Percentiles rank a stretch among this genome's conserved stretches.
Conservation (phyloP, 305 asterid species). For the Fraxinus baroniana region DNA sequence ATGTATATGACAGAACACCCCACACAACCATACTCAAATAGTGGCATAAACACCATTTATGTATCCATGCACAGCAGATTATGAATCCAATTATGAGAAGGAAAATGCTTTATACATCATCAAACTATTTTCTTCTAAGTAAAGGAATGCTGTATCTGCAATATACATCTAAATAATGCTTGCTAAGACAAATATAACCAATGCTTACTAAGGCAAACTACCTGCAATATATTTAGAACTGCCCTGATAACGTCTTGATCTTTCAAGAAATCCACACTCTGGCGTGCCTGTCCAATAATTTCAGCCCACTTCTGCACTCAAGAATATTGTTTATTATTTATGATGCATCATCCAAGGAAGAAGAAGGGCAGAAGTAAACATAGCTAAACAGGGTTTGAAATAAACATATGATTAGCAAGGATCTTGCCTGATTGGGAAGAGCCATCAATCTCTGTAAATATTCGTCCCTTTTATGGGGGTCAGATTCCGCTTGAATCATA, state of each 20-base stretch:
- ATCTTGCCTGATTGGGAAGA: slow-evolving; percentile 84
- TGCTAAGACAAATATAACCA: neutral
- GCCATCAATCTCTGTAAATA: slow-evolving; percentile 88
- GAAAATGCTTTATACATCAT: neutral
- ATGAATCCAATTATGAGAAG: neutral
- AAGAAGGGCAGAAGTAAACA: neutral
- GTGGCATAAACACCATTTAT: neutral
- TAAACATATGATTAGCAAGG: slow-evolving; percentile 10
- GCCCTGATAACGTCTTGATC: slow-evolving; percentile 85
- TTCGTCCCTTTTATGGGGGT: slow-evolving; percentile 84
- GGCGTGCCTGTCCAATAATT: slow-evolving; percentile 91
- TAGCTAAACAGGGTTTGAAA: neutral
- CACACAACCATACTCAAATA: neutral
- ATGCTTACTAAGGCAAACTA: slow-evolving; percentile 28
- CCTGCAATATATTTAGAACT: slow-evolving; percentile 97
- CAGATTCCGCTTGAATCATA: slow-evolving; percentile 96
- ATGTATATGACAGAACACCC: neutral
- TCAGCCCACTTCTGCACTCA: slow-evolving; percentile 88
- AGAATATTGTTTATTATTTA: neutral
- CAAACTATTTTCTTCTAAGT: slow-evolving; percentile 1
- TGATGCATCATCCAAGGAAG: slow-evolving; percentile 29
- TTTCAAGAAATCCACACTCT: slow-evolving; percentile 83
- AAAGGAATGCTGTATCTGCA: neutral
- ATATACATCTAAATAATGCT: neutral
- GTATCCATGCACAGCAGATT: neutral